A percentile compares a stretch with the other conserved stretches of the same genome.
Conservation (phyloP, 1,284 basidiomycete genomes). For the Pisolithus thermaeus region DNA sequence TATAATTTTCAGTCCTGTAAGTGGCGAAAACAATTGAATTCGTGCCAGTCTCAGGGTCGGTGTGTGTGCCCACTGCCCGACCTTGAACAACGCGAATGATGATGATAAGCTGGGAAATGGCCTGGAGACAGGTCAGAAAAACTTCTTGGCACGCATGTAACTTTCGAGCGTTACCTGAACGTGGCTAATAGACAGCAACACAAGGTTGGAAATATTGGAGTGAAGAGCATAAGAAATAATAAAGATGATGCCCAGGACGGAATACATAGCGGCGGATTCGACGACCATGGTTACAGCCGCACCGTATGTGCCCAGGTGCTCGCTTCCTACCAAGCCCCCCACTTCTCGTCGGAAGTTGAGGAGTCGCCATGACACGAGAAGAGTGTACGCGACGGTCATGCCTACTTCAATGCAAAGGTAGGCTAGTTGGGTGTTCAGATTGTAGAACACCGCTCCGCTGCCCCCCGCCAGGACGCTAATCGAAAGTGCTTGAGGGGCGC, state of each 20-base stretch:
- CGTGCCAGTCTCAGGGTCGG: neutral
- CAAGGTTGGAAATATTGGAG: slow-evolving; percentile 18
- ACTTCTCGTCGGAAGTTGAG: slow-evolving; percentile 15
- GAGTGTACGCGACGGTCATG: slow-evolving; percentile 25
- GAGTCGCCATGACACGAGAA: slow-evolving; percentile 24
- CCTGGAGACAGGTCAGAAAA: slow-evolving; percentile 12
- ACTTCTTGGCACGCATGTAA: neutral
- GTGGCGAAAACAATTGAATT: slow-evolving; percentile 8
- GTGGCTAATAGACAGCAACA: slow-evolving; percentile 18
- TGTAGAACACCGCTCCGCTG: slow-evolving; percentile 18
- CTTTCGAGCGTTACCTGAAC: slow-evolving; percentile 17
- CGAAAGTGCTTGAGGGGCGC: slow-evolving; percentile 15
- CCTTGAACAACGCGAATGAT: slow-evolving; percentile 25
- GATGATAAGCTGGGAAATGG: slow-evolving; percentile 24
- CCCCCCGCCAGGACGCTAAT: slow-evolving; percentile 21
- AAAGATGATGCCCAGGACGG: slow-evolving; percentile 13
- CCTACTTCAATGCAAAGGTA: slow-evolving; percentile 26
- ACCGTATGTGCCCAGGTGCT: slow-evolving; percentile 19
- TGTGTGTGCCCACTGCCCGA: slow-evolving; percentile 1
- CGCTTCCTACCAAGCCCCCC: slow-evolving; percentile 10
- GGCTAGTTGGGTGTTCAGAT: slow-evolving; percentile 20
- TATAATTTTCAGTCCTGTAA: neutral
- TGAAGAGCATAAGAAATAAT: slow-evolving; percentile 19
- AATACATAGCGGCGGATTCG: slow-evolving; percentile 22
- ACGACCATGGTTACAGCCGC: slow-evolving; percentile 16